Evolutionary conservation across 1,284 basidiomycete genomes (phyloP).

Genomic region (Irpex sp.): DNA sequence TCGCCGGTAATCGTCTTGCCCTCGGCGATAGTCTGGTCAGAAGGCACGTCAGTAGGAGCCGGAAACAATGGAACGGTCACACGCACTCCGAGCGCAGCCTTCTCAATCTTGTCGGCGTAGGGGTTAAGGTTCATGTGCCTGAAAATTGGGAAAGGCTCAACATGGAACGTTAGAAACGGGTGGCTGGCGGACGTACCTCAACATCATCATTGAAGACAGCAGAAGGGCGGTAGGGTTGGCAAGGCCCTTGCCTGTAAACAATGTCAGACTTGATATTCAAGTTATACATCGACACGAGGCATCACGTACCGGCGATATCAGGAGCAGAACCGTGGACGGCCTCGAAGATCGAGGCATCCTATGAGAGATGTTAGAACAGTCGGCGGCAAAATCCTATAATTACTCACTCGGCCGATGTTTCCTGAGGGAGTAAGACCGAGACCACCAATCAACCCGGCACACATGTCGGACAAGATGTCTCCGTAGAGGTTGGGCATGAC

Average conservation of each 20-base stretch:
- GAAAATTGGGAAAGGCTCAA: conserved; percentile 24
- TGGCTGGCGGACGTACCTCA: conserved; percentile 54
- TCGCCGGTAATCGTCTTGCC: conserved; percentile 92
- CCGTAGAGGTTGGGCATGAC: conserved; percentile 98
- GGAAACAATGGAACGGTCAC: conserved; percentile 14
- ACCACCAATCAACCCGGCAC: conserved; percentile 97
- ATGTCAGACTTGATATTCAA: conserved; percentile 4
- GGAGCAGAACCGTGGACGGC: conserved; percentile 97
- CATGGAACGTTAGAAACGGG: not conserved
- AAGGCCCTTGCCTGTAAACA: conserved; percentile 79
- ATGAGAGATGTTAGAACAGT: conserved; percentile 13
- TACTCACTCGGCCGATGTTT: conserved; percentile 90
- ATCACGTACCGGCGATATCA: conserved; percentile 69
- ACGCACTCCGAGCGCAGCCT: conserved; percentile 77
- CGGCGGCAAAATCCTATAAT: not conserved
- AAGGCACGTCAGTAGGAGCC: conserved; percentile 17
- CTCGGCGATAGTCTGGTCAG: conserved; percentile 84
- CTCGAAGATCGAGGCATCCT: conserved; percentile 99
- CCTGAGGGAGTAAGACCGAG: conserved; percentile 97
- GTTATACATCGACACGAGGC: not conserved
- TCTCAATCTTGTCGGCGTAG: conserved; percentile 89
- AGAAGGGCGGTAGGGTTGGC: conserved; percentile 98
- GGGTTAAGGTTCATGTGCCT: conserved; percentile 94
- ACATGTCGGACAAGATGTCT: conserved; percentile 98
- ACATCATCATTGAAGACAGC: conserved; percentile 95